These are phyloP conservation scores for Aspergillus fijiensis DNA, from an alignment of 2,329 filamentous ascomycete species.

Conservation along the genomic window DNA sequence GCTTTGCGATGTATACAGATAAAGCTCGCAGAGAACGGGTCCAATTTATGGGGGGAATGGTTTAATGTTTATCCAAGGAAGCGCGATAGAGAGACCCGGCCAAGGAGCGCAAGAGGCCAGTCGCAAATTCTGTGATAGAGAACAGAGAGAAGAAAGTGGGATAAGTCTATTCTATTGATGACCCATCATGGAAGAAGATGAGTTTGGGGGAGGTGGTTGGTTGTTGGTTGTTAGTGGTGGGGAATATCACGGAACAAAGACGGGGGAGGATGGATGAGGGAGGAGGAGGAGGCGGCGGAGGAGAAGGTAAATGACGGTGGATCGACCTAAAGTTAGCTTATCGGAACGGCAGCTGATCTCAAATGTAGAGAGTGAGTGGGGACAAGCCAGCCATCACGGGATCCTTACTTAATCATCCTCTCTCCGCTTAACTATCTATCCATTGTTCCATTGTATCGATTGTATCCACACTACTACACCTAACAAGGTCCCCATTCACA, in stretches of 20 bases:
- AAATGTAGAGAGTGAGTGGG: neutral
- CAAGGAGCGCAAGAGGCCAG: neutral
- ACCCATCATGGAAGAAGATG: conserved; percentile 10
- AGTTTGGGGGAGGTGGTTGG: neutral
- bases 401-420: neutral
- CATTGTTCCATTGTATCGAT: neutral
- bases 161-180: conserved; percentile 10
- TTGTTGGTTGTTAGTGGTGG: no score
- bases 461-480: no score
- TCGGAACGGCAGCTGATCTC: conserved; percentile 6
- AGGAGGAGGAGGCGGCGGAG: neutral
- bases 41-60: neutral
- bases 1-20: neutral
- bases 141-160: neutral
- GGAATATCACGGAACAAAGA: conserved; percentile 1
- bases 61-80: neutral
- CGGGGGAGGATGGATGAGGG: neutral
- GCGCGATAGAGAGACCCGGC: neutral
- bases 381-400: neutral
- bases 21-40: no score
- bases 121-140: neutral
- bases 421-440: neutral
- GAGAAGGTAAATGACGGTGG: no score
- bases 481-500: neutral
- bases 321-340: neutral